Base-by-base conservation (phyloP, 2,329 filamentous ascomycete species). In the Microascus cirrosus region DNA sequence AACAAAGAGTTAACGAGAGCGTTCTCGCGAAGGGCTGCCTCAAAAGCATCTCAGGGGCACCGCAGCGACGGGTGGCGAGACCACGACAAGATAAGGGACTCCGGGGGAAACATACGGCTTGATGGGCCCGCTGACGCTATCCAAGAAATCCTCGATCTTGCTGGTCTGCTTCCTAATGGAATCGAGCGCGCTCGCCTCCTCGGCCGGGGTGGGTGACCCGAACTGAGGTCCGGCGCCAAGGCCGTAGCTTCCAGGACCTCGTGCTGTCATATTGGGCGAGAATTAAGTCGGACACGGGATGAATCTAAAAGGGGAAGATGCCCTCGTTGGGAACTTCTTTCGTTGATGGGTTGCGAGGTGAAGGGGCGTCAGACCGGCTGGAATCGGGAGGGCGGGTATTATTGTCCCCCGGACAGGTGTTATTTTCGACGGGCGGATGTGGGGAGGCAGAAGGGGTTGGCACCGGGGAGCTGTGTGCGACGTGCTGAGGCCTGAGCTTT, bases 61-160 rank as follows among this genome's bases (percentile, higher is more conserved):
- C 20, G n/a, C 45, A 20, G 39, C 36, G 18, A 11, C n/a, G 36
- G 15, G 54, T 34, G 36, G 24, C 24, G 45, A 50, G 20, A 24
- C 22, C 45, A 10, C 45, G 22, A 22, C 11, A 7, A n/a, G n/a
- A 11, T 8, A 18, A 56, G 25, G 18, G 28, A 8, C 28, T 11
- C 24, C 18, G 54, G 36, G 39, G 20, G 34, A 53, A 24, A 89
- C 71, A 82, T 67, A 99, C 88, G 94, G 94, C 81, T 96, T 97
- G 65, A 97, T 75, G 54, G 94, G 94, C 69, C 96, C 93, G 67
- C 90, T 87, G 68, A 91, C 64, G 32, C 83, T 89, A 73, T 97
- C 94, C 69, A 99, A 74, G 70, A 89, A 76, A 71, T 99, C 94
- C 77, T 99, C 94, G 64, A 99, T 93, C 81, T 96, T 97, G 86